Evolutionary conservation across 257 asterid genomes (phyloP), one percentile per base, ranked within the genome.

Genomic region (Echium plantagineum): DNA sequence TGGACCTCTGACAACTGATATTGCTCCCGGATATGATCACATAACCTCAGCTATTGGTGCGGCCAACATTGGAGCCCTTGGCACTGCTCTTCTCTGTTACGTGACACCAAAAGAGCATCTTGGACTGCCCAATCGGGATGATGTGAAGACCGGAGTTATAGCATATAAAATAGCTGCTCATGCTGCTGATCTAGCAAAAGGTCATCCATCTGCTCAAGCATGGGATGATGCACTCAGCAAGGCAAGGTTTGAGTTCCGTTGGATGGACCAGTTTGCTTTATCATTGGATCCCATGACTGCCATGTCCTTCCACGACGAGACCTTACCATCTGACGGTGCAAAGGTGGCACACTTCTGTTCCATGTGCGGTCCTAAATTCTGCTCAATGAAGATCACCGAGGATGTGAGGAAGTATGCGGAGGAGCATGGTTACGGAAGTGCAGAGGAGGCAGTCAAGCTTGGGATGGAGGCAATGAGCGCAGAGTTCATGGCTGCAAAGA

Each of bases 401-500:
- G 98, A 91, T 60, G 95, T 91, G 4, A 79, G 98, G 70, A 87
- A 78, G 61, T 88, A 87, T 0, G 98, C 98, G 0, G 98, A 91
- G 82, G 86, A 80, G 78, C 94, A 90, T 56, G 98, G 98, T 28
- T 90, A 90, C 66, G 98, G 94, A 66, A 76, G 74, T 63, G 94
- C 89, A 3, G 97, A 87, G 84, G 96, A 87, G 71, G 98, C 95
- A 3, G 81, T 91, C 26, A 77, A 63, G 62, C 78, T 60, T 0
- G 98, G 98, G 54, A 91, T 91, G 98, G 95, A 91, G 48, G 88
- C 93, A 54, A 91, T 88, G 98, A 91, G 98, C 67, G 90, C 95
- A 0, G 87, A 80, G 57, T 91, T 91, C 69, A 68, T 74, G 69
- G 94, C 96, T 28, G 96, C 96, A 5, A 84, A 72, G 77, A 91